These are phyloP conservation scores for Panicum virgatum DNA, from an alignment of 202 grass and related monocot genomes.

Conservation along the genomic window DNA sequence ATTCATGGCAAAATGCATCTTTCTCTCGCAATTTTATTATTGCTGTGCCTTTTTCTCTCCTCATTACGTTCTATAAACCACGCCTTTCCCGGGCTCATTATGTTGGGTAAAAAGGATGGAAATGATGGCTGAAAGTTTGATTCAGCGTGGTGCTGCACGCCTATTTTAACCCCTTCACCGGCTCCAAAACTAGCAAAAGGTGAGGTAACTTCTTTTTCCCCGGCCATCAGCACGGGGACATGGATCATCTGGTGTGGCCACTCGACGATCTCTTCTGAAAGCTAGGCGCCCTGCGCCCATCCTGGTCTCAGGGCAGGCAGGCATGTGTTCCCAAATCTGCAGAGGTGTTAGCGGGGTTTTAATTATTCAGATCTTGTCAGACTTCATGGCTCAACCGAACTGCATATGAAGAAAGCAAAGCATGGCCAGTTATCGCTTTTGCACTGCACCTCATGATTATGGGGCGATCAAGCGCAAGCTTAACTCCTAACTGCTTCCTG, in stretches of 20 bases:
- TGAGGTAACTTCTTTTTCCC: background rate
- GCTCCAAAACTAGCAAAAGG: constrained; percentile 34
- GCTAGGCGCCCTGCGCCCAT: constrained; percentile 25
- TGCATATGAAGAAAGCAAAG: constrained; percentile 27
- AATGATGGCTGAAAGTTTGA: constrained; percentile 37
- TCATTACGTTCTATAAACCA: constrained; percentile 19
- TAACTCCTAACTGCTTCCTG: constrained; percentile 54
- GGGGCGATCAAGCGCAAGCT: constrained; percentile 34
- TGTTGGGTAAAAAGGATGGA: constrained; percentile 39
- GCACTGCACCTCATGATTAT: constrained; percentile 47
- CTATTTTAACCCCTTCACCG: constrained; percentile 8
- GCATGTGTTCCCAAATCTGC: constrained; percentile 38
- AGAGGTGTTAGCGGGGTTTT: constrained; percentile 35
- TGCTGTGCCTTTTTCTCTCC: background rate
- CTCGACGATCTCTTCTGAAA: constrained; percentile 42
- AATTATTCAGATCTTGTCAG: constrained; percentile 42
- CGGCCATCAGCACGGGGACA: constrained; percentile 31
- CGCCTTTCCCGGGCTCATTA: constrained; percentile 32
- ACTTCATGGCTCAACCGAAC: constrained; percentile 15
- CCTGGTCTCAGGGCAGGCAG: background rate
- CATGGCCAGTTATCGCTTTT: constrained; percentile 29
- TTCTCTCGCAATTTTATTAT: background rate
- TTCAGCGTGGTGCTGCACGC: constrained; percentile 18
- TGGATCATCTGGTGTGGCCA: constrained; percentile 8
- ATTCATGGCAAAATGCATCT: background rate